A percentile compares a stretch with the other conserved stretches of the same genome.
These are phyloP conservation scores for Podospora pseudopauciseta DNA, from an alignment of 495 filamentous ascomycete genomes.

Conservation along the genomic window DNA sequence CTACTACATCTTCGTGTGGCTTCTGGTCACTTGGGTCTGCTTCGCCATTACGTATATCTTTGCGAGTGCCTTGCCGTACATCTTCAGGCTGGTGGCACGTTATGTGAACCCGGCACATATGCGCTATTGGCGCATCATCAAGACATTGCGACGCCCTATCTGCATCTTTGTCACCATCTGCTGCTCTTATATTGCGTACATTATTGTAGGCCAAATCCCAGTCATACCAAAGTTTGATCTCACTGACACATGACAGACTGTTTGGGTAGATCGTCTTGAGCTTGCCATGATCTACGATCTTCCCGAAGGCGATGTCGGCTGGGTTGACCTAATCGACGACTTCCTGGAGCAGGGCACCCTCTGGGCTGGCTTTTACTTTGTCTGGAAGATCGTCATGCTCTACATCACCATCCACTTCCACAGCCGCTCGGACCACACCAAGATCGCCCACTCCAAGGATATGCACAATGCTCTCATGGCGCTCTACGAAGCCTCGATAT, in stretches of 20 bases:
- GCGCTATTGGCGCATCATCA: constrained; percentile 31
- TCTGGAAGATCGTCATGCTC: constrained; percentile 67
- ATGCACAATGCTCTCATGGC: constrained; percentile 62
- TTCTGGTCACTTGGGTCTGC: constrained; percentile 25
- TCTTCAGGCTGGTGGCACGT: constrained; percentile 28
- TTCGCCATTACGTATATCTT: constrained; percentile 16
- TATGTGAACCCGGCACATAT: constrained; percentile 29
- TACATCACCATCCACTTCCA: constrained; percentile 82
- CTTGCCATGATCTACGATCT: constrained; percentile 13
- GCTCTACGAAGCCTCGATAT: constrained; percentile 67
- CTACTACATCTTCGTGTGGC: constrained; percentile 27
- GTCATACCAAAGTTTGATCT: neutral
- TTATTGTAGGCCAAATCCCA: constrained; percentile 7
- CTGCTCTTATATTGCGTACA: constrained; percentile 19
- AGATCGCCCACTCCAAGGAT: constrained; percentile 68
- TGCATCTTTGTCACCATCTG: constrained; percentile 17
- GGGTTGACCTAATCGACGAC: constrained; percentile 23
- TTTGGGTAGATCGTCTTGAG: constrained; percentile 11
- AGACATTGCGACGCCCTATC: constrained; percentile 23
- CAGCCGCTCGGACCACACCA: constrained; percentile 61
- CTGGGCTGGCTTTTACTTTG: constrained; percentile 51
- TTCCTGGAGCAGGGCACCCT: constrained; percentile 25
- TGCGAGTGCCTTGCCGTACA: constrained; percentile 24
- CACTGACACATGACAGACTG: constrained; percentile 7
- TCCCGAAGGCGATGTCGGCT: neutral